These are phyloP conservation scores for Penicillium salamii DNA, from an alignment of 495 filamentous ascomycete genomes.

Conservation along the genomic window DNA sequence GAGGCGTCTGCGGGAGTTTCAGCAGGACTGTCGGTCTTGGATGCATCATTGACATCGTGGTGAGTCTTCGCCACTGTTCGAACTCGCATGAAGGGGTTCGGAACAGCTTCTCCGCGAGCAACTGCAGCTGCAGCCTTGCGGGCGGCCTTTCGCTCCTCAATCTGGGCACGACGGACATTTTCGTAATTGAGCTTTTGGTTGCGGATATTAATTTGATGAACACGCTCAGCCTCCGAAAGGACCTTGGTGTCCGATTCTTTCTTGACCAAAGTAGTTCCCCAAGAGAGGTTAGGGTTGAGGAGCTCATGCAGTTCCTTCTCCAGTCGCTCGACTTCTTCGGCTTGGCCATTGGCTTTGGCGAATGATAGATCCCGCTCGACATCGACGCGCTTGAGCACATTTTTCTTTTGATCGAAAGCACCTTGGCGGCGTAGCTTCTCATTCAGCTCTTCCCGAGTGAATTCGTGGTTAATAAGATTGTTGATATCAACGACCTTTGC, in stretches of 20 bases:
- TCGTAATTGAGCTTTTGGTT: constrained; percentile 79
- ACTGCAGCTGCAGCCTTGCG: constrained; percentile 55
- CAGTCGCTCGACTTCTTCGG: constrained; percentile 54
- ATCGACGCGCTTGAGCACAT: constrained; percentile 60
- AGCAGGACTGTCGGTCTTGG: constrained; percentile 19
- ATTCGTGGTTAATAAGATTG: constrained; percentile 67
- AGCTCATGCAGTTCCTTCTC: constrained; percentile 67
- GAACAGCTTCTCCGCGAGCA: constrained; percentile 49
- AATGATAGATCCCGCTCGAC: constrained; percentile 58
- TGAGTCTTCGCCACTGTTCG: constrained; percentile 60
- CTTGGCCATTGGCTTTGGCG: constrained; percentile 62
- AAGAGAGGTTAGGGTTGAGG: constrained; percentile 66
- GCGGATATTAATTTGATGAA: constrained; percentile 70
- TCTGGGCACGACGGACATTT: constrained; percentile 78
- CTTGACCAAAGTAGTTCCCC: constrained; percentile 56
- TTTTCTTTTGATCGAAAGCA: constrained; percentile 55
- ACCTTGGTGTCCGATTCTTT: constrained; percentile 36
- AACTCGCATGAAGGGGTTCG: constrained; percentile 60
- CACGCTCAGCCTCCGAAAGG: constrained; percentile 63
- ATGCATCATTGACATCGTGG: constrained; percentile 49
- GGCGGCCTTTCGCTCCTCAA: constrained; percentile 69
- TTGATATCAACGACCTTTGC: constrained; percentile 82
- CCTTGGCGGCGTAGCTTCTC: constrained; percentile 71
- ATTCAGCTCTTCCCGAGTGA: constrained; percentile 76
- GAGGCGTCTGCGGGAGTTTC: constrained; percentile 47